Base-by-base conservation (phyloP, 257 asterid species). In the Knoxia roxburghii region DNA sequence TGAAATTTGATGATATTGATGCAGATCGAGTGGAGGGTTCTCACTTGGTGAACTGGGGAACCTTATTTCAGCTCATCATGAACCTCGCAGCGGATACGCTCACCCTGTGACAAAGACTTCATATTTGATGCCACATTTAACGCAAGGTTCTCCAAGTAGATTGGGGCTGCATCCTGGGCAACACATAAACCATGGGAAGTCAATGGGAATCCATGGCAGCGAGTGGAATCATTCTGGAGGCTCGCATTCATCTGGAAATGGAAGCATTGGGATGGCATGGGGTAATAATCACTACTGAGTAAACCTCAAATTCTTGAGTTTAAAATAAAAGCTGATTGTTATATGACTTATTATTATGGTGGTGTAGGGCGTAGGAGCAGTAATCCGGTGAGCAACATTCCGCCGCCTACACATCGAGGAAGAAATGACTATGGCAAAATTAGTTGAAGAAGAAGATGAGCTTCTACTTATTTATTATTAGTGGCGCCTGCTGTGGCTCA, bases 361-460 rank as follows among this genome's bases (percentile, higher is more conserved):
- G 40, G 65, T 76, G 78, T 80, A 92, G 98, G 93, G 50, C 91
- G 92, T 15, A 82, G 89, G 75, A 84, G 91, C 73, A 83, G 79
- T 78, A 73, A 85, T 76, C 81, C 91, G 11, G 68, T 79, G 58
- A 69, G 86, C 79, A 81, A 70, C 74, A 75, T 85, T 39, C 86
- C 89, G 20, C 87, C 91, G 37, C 70, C 80, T 50, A 75, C 78
- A 66, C 85, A 80, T 67, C 85, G 80, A 41, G 87, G 87, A 77
- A 81, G 89, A 76, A 86, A 85, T 80, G 97, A 83, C 70, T 79
- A 81, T 56, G 88, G 90, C 71, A 87, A 93, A 78, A 83, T 83
- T 70, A 74, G 80, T 53, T 88, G 65, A 75, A 55, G 37, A 65
- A 43, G 71, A 65, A 73, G 64, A 61, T 74, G 35, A 27, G 30